These are phyloP conservation scores for Backusella sp. DNA, from an alignment of 192 early-diverging fungal species.

Conservation along the genomic window DNA sequence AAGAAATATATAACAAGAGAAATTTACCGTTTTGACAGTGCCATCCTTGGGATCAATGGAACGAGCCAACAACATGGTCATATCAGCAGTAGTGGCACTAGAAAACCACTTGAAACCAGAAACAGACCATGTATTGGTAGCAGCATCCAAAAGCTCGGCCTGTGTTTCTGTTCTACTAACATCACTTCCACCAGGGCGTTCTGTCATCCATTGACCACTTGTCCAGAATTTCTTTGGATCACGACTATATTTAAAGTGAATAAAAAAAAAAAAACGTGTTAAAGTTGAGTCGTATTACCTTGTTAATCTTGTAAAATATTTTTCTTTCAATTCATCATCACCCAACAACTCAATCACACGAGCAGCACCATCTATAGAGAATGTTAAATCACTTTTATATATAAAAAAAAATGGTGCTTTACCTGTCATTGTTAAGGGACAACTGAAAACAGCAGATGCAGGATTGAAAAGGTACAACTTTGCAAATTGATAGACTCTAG, in stretches of 20 bases:
- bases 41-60: slow-evolving; percentile 45
- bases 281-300: too few species aligned
- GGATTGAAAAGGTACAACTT: slow-evolving; percentile 62
- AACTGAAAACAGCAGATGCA: slow-evolving; percentile 53
- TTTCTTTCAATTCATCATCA: slow-evolving; percentile 49
- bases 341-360: slow-evolving; percentile 60
- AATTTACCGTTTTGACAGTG: slow-evolving; percentile 12
- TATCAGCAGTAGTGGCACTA: slow-evolving; percentile 67
- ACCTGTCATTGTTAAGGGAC: slow-evolving; percentile 78
- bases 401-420: background rate
- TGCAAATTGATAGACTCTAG: slow-evolving; percentile 63
- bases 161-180: slow-evolving; percentile 63
- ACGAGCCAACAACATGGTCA: slow-evolving; percentile 66
- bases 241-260: slow-evolving; percentile 31
- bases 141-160: slow-evolving; percentile 46
- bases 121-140: slow-evolving; percentile 40
- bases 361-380: slow-evolving; percentile 57
- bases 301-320: slow-evolving; percentile 41
- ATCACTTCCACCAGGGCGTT: slow-evolving; percentile 68
- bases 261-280: background rate
- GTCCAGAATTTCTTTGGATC: slow-evolving; percentile 66
- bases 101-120: slow-evolving; percentile 78
- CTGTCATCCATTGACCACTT: slow-evolving; percentile 79
- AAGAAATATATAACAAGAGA: background rate
- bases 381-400: background rate